These are phyloP conservation scores for Krasilnikovozyma curviuscula DNA, from an alignment of 768 basidiomycete species.

Conservation along the genomic window DNA sequence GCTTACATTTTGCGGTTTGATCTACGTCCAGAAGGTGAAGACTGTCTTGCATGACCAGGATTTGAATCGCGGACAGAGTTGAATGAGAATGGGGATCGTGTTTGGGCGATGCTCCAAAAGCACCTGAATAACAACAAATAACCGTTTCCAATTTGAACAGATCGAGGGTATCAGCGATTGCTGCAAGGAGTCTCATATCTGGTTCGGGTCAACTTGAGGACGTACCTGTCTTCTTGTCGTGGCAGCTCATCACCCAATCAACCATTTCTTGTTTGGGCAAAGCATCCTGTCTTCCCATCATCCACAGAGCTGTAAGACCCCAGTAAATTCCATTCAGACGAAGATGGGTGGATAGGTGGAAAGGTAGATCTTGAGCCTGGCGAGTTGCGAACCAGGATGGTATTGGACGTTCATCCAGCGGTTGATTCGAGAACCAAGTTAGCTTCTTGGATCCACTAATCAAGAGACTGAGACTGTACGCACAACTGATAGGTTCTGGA, in stretches of 20 bases:
- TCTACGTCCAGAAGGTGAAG: slow-evolving; percentile 49
- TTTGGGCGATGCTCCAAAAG: slow-evolving; percentile 73
- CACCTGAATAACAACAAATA: slow-evolving; percentile 36
- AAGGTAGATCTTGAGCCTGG: slow-evolving; percentile 51
- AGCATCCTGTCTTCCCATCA: slow-evolving; percentile 61
- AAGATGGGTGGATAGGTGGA: slow-evolving; percentile 80
- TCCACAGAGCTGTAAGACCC: slow-evolving; percentile 70
- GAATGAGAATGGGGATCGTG: slow-evolving; percentile 79
- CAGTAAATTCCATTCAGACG: slow-evolving; percentile 93
- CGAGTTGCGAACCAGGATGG: not conserved
- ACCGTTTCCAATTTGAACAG: not conserved
- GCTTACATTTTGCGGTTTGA: slow-evolving; percentile 54
- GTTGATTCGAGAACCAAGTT: not conserved
- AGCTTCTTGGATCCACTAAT: not conserved
- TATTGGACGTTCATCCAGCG: not conserved
- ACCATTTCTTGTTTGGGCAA: slow-evolving; percentile 68
- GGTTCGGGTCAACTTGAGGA: not conserved
- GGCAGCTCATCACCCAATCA: slow-evolving; percentile 78
- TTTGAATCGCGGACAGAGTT: slow-evolving; percentile 81
- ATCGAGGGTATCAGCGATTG: not conserved
- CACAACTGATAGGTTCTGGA: slow-evolving; percentile 36
- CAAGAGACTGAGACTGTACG: not conserved
- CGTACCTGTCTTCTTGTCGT: slow-evolving; percentile 73
- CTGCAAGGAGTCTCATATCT: not conserved
- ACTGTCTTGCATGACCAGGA: slow-evolving; percentile 67